phyloP scores from a whole-genome alignment of 2,329 filamentous ascomycete species.

The Fusarium oligoseptatum region DNA sequence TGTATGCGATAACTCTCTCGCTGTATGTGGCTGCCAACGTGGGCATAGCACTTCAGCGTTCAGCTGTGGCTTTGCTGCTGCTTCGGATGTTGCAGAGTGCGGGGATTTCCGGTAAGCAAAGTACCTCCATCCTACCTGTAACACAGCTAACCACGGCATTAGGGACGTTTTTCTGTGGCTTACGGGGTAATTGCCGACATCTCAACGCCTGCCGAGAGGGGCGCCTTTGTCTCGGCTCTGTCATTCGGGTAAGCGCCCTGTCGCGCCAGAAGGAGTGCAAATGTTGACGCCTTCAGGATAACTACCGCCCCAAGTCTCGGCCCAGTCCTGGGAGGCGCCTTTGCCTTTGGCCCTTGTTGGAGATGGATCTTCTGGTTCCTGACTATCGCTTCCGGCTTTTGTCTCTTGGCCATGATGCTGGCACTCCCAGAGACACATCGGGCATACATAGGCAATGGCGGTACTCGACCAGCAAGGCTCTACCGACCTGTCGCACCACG shows the following conservation, averaged over 20 bases:
- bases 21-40: neutral
- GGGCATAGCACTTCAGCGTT: neutral
- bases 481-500: neutral
- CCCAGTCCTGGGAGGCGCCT: neutral
- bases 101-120: neutral
- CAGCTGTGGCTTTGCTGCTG: neutral
- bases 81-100: neutral
- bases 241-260: neutral
- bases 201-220: neutral
- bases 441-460: neutral
- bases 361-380: neutral
- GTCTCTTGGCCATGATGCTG: neutral
- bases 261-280: neutral
- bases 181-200: neutral
- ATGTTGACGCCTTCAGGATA: neutral
- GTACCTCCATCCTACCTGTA: neutral
- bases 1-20: neutral
- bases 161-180: neutral
- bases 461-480: neutral
- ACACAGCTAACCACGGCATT: neutral
- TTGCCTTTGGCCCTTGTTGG: neutral
- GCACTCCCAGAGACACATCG: neutral
- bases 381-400: neutral
- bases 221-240: neutral
- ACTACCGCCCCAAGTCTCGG: neutral